These are phyloP conservation scores for Talinum fruticosum DNA, from an alignment of 148 eudicot genomes.

Conservation along the genomic window DNA sequence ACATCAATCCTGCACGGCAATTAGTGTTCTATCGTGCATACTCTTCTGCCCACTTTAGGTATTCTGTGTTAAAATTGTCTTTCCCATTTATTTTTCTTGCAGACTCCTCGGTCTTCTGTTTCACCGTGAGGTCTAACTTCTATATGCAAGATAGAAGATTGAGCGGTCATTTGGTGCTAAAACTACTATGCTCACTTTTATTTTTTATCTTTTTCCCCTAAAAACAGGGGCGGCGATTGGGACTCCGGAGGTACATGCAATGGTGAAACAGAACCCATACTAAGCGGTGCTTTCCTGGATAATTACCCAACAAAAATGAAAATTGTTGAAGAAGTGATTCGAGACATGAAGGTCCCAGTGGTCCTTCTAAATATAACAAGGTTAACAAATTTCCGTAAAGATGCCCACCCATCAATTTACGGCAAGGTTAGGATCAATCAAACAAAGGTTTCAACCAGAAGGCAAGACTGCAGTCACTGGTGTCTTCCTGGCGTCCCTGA, in stretches of 20 bases:
- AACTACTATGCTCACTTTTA: background rate
- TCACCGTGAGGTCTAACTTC: background rate
- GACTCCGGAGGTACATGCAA: slow-evolving; percentile 91
- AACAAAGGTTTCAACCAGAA: slow-evolving; percentile 48
- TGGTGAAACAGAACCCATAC: slow-evolving; percentile 71
- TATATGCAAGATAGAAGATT: background rate
- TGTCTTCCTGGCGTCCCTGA: slow-evolving; percentile 99
- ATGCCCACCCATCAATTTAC: slow-evolving; percentile 86
- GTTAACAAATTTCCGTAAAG: slow-evolving; percentile 82
- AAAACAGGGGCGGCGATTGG: slow-evolving; percentile 94
- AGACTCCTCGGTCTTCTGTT: background rate
- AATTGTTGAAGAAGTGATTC: slow-evolving; percentile 71
- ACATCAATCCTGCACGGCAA: slow-evolving; percentile 48
- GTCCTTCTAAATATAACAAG: slow-evolving; percentile 66
- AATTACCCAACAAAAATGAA: slow-evolving; percentile 83
- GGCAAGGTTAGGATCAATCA: slow-evolving; percentile 46
- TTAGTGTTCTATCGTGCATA: slow-evolving; percentile 82
- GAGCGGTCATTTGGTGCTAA: too few relatives aligned
- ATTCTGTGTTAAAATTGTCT: background rate
- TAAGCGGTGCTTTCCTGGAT: slow-evolving; percentile 47
- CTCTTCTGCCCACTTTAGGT: slow-evolving; percentile 96
- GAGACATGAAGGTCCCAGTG: slow-evolving; percentile 63
- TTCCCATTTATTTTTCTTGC: background rate
- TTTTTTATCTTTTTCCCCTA: background rate
- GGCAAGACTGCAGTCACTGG: slow-evolving; percentile 99